These are phyloP conservation scores for Oropetium thomaeum DNA, from an alignment of 176 grass and related monocot genomes.

Conservation along the genomic window DNA sequence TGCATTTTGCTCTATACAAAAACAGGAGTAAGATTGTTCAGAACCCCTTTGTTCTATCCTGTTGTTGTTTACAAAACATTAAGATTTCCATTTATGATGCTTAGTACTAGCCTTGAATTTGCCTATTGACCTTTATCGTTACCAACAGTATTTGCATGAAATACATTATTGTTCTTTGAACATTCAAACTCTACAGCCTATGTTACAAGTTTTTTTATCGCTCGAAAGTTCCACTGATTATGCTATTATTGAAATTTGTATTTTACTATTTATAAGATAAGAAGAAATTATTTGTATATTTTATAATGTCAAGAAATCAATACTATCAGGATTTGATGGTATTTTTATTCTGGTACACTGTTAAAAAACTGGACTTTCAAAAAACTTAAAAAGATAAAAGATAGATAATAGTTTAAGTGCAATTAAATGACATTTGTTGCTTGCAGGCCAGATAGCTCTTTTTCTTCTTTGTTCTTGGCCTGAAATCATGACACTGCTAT, in stretches of 20 bases:
- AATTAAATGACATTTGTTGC: not conserved
- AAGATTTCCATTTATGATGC: not conserved
- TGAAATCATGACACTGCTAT: too few relatives aligned
- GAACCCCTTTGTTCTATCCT: not conserved
- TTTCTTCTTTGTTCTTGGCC: too few relatives aligned
- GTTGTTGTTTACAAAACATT: not conserved
- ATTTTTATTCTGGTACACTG: not conserved
- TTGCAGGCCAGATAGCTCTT: not conserved
- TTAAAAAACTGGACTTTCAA: not conserved
- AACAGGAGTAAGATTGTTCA: not conserved
- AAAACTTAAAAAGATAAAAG: too few relatives aligned
- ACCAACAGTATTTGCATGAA: not conserved
- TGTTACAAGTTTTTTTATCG: not conserved
- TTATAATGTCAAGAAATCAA: not conserved
- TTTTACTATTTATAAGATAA: not conserved
- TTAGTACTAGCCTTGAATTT: not conserved
- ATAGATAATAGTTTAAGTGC: too few relatives aligned
- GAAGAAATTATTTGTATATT: not conserved
- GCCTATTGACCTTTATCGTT: not conserved
- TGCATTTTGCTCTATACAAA: too few relatives aligned
- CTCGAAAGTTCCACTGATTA: not conserved
- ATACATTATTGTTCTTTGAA: not conserved
- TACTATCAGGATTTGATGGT: not conserved
- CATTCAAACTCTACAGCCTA: not conserved
- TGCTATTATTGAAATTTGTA: not conserved